Conservation (phyloP, 768 basidiomycete species). For the Podaxis sp. region DNA sequence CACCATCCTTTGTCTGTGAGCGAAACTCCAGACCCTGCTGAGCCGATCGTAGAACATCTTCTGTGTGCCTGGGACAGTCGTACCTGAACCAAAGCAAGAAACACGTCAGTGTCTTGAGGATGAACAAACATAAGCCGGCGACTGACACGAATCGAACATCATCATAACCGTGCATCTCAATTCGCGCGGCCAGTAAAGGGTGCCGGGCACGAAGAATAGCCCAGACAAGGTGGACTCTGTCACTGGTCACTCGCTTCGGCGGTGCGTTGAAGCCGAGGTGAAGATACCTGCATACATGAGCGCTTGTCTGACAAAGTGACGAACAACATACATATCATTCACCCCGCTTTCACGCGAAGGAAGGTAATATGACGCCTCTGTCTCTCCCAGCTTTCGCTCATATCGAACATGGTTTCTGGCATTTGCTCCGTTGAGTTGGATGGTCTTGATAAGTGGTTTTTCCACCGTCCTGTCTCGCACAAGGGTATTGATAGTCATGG, state of each 20-base stretch:
- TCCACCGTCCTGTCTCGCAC: background rate
- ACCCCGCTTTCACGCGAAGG: conserved; percentile 78
- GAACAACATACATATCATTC: conserved; percentile 74
- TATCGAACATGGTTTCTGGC: background rate
- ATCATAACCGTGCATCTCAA: conserved; percentile 59
- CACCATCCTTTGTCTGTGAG: conserved; percentile 55
- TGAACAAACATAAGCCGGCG: background rate
- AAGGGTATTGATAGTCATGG: background rate
- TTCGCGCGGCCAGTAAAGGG: conserved; percentile 64
- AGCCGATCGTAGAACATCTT: conserved; percentile 49
- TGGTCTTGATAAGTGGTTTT: background rate
- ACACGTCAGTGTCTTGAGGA: background rate
- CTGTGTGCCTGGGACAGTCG: conserved; percentile 37
- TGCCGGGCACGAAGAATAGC: conserved; percentile 70
- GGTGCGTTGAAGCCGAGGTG: conserved; percentile 67
- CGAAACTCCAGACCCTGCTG: conserved; percentile 50
- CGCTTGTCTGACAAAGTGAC: conserved; percentile 3
- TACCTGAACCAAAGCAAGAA: conserved; percentile 38
- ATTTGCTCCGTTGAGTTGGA: background rate
- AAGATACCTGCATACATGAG: conserved; percentile 59
- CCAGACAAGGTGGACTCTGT: conserved; percentile 63
- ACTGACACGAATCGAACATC: conserved; percentile 71
- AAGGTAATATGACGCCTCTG: conserved; percentile 77
- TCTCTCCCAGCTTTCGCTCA: conserved; percentile 68
- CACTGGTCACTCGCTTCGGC: conserved; percentile 36